These are phyloP conservation scores for Trametes cinnabarina DNA, from an alignment of 768 basidiomycete genomes.

Conservation along the genomic window DNA sequence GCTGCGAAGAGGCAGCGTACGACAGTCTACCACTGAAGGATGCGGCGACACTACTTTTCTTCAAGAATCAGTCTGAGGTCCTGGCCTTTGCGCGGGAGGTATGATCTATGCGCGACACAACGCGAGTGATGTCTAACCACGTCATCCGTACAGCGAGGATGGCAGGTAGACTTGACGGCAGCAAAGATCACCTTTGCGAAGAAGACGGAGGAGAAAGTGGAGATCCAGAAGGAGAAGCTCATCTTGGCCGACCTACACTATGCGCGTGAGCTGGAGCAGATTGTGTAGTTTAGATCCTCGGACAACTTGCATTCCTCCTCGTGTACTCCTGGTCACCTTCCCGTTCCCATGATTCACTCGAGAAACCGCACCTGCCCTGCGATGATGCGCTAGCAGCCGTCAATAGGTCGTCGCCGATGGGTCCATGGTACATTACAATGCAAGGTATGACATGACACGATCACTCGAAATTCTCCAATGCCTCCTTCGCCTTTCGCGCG, in stretches of 20 bases:
- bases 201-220: conserved; percentile 77
- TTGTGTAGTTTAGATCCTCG: conserved; percentile 52
- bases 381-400: not conserved
- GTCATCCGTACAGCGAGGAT: conserved; percentile 58
- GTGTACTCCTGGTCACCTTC: not conserved
- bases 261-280: conserved; percentile 87
- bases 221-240: conserved; percentile 83
- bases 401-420: conserved; percentile 11
- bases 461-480: conserved; percentile 68
- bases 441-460: conserved; percentile 19
- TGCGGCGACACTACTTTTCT: conserved; percentile 89
- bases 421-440: conserved; percentile 28
- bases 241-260: conserved; percentile 76
- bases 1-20: conserved; percentile 93
- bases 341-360: not conserved
- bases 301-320: not conserved
- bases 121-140: conserved; percentile 4
- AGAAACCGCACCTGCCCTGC: not conserved
- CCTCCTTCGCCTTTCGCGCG: conserved; percentile 82
- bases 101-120: conserved; percentile 21
- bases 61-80: conserved; percentile 77
- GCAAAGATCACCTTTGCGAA: conserved; percentile 74
- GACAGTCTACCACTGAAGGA: conserved; percentile 87
- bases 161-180: conserved; percentile 75
- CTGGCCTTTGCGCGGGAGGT: conserved; percentile 82